phyloP scores from a whole-genome alignment of 2,329 filamentous ascomycete species.

The Stylonectria norvegica region DNA sequence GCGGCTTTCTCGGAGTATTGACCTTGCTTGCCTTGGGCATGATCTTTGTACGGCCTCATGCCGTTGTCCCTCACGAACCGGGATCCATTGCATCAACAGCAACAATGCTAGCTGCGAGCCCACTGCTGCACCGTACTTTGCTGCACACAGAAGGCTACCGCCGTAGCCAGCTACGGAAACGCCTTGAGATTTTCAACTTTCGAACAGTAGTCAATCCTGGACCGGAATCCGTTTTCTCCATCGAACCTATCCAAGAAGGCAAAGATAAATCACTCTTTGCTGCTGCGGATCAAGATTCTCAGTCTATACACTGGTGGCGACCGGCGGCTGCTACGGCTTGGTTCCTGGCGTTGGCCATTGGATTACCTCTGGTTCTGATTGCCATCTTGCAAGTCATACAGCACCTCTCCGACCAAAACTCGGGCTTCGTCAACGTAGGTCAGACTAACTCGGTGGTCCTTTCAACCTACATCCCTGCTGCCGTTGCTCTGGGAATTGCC shows the following conservation, averaged over 20 bases:
- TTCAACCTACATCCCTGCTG: constrained; percentile 29
- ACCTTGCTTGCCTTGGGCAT: constrained; percentile 10
- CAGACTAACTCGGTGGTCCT: constrained; percentile 19
- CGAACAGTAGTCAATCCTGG: constrained; percentile 6
- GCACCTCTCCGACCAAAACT: constrained; percentile 21
- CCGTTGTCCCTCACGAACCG: constrained; percentile 13
- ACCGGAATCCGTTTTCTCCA: constrained; percentile 6
- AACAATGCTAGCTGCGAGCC: constrained; percentile 14
- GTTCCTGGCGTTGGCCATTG: constrained; percentile 23
- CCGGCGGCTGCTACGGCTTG: constrained; percentile 18
- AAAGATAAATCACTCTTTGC: constrained; percentile 6
- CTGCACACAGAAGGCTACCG: constrained; percentile 9
- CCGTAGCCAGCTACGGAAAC: constrained; percentile 11
- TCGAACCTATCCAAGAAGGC: constrained; percentile 10
- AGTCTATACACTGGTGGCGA: constrained; percentile 19
- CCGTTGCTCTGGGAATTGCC: constrained; percentile 13
- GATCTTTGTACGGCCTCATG: constrained; percentile 13
- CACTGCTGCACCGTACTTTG: constrained; percentile 7
- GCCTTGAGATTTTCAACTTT: constrained; percentile 10
- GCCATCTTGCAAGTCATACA: constrained; percentile 21
- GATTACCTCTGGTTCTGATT: constrained; percentile 21
- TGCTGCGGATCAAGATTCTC: constrained; percentile 3
- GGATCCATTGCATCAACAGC: constrained; percentile 12
- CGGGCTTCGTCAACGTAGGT: constrained; percentile 22
- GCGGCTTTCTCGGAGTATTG: constrained; percentile 10